Evolutionary conservation across 805 yeast species (phyloP).

Genomic region (Yamadazyma endophytica): DNA sequence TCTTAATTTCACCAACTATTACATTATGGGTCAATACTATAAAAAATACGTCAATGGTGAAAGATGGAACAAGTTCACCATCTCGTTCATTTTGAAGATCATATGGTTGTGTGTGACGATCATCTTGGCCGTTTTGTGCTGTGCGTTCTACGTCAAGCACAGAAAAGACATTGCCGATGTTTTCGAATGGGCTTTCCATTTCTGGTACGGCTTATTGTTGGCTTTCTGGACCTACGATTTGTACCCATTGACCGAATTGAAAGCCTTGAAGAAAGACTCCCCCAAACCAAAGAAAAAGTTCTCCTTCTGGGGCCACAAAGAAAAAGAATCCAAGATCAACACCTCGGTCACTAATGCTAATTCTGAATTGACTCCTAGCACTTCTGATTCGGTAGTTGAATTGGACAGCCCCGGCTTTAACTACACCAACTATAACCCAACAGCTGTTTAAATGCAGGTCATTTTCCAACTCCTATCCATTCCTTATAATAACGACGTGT

Average conservation of each 20-base stretch:
- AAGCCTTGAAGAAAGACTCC: slow-evolving; percentile 7
- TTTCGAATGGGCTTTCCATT: slow-evolving; percentile 25
- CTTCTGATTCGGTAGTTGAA: slow-evolving; percentile 7
- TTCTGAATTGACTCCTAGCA: slow-evolving; percentile 8
- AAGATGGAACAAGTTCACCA: slow-evolving; percentile 24
- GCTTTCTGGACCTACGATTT: slow-evolving; percentile 26
- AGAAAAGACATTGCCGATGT: slow-evolving; percentile 14
- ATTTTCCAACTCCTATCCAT: no score
- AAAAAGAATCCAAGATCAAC: slow-evolving; percentile 6
- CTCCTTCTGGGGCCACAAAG: slow-evolving; percentile 8
- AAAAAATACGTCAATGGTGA: slow-evolving; percentile 24
- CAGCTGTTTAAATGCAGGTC: no score
- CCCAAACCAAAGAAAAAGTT: slow-evolving; percentile 5
- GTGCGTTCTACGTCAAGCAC: slow-evolving; percentile 18
- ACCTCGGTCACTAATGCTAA: slow-evolving; percentile 9
- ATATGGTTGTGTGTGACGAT: slow-evolving; percentile 20
- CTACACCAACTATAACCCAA: slow-evolving; percentile 10
- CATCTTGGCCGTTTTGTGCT: slow-evolving; percentile 15
- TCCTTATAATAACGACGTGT: no score
- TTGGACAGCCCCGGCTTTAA: slow-evolving; percentile 10
- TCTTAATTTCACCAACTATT: slow-evolving; percentile 22
- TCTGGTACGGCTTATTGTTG: slow-evolving; percentile 22
- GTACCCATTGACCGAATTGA: slow-evolving; percentile 22
- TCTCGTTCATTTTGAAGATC: slow-evolving; percentile 20
- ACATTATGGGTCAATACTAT: slow-evolving; percentile 26